Base-by-base conservation (phyloP, 2,329 filamentous ascomycete species). In the Cadophora gregata region DNA sequence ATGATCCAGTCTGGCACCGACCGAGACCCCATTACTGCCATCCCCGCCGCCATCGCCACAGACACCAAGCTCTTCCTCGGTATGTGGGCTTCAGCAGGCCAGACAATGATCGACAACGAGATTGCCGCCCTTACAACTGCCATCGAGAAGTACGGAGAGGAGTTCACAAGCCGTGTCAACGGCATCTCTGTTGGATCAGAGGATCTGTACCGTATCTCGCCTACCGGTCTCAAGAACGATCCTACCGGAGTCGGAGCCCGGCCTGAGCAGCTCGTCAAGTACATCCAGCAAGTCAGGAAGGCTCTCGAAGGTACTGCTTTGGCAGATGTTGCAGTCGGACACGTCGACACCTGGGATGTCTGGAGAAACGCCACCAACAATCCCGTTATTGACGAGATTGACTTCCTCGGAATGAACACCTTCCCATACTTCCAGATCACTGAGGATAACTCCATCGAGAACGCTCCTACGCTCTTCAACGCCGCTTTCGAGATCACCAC, bases 341-440 rank as follows among this genome's bases (percentile, higher is more conserved):
- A 96, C 79, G 93, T 96, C 76, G 93, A 96, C 77, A 96, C 93
- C 64, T 96, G 92, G 92, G 92, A 89, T 45, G 86, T 86, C 63
- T 93, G 87, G 83, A 86, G 87, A 76, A 93, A 96, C 78, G 78
- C 79, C 58, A 86, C 88, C 75, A 96, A 93, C 84, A 79, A 80
- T 61, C 86, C 83, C 50, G 87, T 96, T 67, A 87, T 92, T 47
- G 82, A 88, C 9, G 86, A 85, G 36, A 80, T 85, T 69, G 93
- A 96, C 82, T 96, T 88, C 84, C 78, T 96, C 67, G 93, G 93
- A 71, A 87, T 94, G 77, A 92, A 96, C 76, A 90, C 88, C 19
- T 96, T 94, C 78, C 85, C 91, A 4, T 96, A 93, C 84, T 96
- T 88, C 78, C 65, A 77, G 79, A 48, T 36, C 29, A 62, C 58